Evolutionary conservation across 176 grass and related monocot species (phyloP).

Genomic region (Avena atlantica): DNA sequence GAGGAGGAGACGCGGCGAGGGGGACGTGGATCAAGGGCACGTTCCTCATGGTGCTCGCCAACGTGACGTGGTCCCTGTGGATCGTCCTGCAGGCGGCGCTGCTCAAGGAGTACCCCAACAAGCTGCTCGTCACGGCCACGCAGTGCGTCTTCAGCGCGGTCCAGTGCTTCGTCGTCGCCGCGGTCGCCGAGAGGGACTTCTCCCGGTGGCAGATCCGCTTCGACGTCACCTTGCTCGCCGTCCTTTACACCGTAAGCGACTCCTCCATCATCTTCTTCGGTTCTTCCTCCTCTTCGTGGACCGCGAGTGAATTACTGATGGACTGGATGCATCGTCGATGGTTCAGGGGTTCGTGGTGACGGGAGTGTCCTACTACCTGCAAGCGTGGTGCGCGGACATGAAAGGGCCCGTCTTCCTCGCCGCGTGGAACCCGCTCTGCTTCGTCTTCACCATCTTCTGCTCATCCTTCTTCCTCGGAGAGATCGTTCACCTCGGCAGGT

Average conservation of each 20-base stretch:
- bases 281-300: neutral
- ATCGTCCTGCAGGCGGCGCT: constrained; percentile 68
- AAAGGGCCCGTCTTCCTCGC: constrained; percentile 62
- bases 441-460: constrained; percentile 53
- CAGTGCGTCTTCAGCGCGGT: constrained; percentile 58
- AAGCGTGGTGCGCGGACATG: constrained; percentile 59
- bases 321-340: neutral
- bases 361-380: constrained; percentile 62
- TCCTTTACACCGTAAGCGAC: constrained; percentile 30
- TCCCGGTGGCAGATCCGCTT: constrained; percentile 59
- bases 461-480: constrained; percentile 56
- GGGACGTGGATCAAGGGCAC: constrained; percentile 63
- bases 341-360: constrained; percentile 50
- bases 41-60: constrained; percentile 65
- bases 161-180: constrained; percentile 48
- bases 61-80: constrained; percentile 62
- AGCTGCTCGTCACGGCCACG: constrained; percentile 54
- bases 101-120: constrained; percentile 66
- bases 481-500: constrained; percentile 60
- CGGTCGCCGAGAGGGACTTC: constrained; percentile 54
- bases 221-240: constrained; percentile 55
- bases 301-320: neutral
- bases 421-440: constrained; percentile 45
- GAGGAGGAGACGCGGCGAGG: neutral
- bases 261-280: neutral